Evolutionary conservation across 495 filamentous ascomycete genomes (phyloP).

Genomic region (Daldinia childiae): DNA sequence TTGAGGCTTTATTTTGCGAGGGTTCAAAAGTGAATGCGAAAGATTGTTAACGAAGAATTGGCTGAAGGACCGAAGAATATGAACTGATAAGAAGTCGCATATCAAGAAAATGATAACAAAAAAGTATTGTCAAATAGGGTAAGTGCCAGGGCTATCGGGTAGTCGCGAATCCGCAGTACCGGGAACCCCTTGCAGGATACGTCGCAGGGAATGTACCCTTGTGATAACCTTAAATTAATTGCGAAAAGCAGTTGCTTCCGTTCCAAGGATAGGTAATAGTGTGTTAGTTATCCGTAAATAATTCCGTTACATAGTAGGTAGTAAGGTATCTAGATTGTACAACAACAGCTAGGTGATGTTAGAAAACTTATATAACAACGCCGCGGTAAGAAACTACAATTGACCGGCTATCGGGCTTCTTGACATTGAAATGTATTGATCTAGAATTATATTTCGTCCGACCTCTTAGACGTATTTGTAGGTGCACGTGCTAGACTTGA

Average conservation of each 20-base stretch:
- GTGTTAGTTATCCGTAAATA: not conserved
- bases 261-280: not conserved
- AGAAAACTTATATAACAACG: not conserved
- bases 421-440: not conserved
- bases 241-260: not conserved
- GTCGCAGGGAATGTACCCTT: constrained; percentile 31
- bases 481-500: constrained; percentile 14
- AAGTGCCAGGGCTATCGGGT: constrained; percentile 18
- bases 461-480: constrained; percentile 20
- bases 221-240: constrained; percentile 38
- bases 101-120: constrained; percentile 16
- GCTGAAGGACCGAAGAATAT: not conserved
- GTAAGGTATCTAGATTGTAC: not conserved
- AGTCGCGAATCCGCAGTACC: constrained; percentile 9
- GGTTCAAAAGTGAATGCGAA: not conserved
- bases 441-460: constrained; percentile 15
- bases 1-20: not conserved
- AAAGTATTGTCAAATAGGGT: constrained; percentile 38
- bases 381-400: not conserved
- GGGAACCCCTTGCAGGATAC: constrained; percentile 32
- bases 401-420: not conserved
- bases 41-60: constrained; percentile 3
- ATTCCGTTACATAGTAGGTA: too few species aligned
- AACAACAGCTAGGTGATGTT: not conserved
- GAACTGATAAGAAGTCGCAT: constrained; percentile 30